Percentiles rank a stretch among this genome's conserved stretches.
Evolutionary conservation across 306 rosid species (phyloP).

Genomic region (Cicer judaicum): DNA sequence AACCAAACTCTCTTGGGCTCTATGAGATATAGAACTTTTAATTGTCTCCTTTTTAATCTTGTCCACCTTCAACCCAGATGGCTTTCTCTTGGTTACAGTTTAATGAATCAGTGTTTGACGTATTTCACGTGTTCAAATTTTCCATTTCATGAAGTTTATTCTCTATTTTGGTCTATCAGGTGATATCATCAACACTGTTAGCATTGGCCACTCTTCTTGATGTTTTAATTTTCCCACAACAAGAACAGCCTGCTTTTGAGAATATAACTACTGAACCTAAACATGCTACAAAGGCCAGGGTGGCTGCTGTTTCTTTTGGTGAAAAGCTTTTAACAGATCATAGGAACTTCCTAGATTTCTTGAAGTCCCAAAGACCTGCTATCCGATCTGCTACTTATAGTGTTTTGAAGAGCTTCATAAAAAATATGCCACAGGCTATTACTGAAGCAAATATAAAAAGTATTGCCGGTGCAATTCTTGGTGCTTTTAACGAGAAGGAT

Average conservation of each 20-base stretch:
- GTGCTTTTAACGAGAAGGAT: conserved; percentile 90
- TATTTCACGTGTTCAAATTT: not conserved
- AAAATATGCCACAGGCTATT: conserved; percentile 75
- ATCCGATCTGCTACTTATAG: conserved; percentile 86
- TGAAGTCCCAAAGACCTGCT: conserved; percentile 74
- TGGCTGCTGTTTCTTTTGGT: conserved; percentile 73
- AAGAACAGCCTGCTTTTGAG: conserved; percentile 62
- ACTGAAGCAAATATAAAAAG: conserved; percentile 74
- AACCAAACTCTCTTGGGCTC: not conserved
- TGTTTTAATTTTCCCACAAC: conserved; percentile 63
- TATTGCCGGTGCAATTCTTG: conserved; percentile 74
- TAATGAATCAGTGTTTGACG: conserved; percentile 6
- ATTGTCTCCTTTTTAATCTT: conserved; percentile 2
- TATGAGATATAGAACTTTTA: not conserved
- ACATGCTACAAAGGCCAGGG: conserved; percentile 79
- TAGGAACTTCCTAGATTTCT: conserved; percentile 66
- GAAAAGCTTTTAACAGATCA: conserved; percentile 79
- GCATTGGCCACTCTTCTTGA: conserved; percentile 94
- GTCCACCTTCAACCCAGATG: conserved; percentile 5
- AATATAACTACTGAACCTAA: conserved; percentile 64
- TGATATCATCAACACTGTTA: conserved; percentile 83
- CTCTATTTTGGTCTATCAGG: conserved; percentile 59
- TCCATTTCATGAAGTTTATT: conserved; percentile 37
- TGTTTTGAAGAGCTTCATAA: conserved; percentile 73
- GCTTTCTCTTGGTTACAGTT: conserved; percentile 26